A percentile compares a stretch with the other conserved stretches of the same genome.
Evolutionary conservation across 2,329 filamentous ascomycete species (phyloP).

Genomic region (Fusarium transvaalense): DNA sequence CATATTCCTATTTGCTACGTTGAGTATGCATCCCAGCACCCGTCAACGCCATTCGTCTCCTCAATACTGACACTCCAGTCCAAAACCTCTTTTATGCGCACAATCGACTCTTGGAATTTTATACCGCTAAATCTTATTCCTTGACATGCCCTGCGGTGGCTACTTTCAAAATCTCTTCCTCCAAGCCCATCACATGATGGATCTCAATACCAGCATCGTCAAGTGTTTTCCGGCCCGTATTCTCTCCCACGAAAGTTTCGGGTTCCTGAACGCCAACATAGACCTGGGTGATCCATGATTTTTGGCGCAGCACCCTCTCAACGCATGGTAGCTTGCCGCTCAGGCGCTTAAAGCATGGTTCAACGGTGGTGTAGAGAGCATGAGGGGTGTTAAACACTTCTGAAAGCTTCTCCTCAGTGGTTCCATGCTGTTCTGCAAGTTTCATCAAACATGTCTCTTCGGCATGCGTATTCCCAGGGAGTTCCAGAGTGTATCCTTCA

Average conservation of each 20-base stretch:
- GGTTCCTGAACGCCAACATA: conserved; percentile 92
- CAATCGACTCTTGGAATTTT: neutral
- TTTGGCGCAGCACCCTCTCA: conserved; percentile 77
- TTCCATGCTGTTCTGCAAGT: conserved; percentile 62
- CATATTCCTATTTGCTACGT: neutral
- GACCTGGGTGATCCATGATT: conserved; percentile 76
- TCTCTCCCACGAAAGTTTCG: conserved; percentile 87
- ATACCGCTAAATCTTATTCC: conserved; percentile 9
- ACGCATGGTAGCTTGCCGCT: conserved; percentile 83
- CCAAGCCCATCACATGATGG: conserved; percentile 78
- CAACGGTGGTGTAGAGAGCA: conserved; percentile 90
- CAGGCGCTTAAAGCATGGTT: conserved; percentile 80
- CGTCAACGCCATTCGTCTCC: neutral
- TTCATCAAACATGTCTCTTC: conserved; percentile 94
- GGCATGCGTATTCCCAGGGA: conserved; percentile 93
- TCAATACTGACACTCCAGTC: neutral
- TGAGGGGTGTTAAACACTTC: conserved; percentile 51
- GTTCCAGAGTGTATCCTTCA: conserved; percentile 91
- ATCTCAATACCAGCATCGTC: conserved; percentile 80
- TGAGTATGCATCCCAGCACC: neutral
- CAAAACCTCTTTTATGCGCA: neutral
- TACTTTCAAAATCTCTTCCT: conserved; percentile 82
- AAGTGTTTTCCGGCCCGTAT: conserved; percentile 78
- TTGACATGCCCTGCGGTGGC: conserved; percentile 82
- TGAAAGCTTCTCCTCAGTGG: conserved; percentile 68